Evolutionary conservation across 2,329 filamentous ascomycete genomes (phyloP).

Genomic region (Claviceps paspali): DNA sequence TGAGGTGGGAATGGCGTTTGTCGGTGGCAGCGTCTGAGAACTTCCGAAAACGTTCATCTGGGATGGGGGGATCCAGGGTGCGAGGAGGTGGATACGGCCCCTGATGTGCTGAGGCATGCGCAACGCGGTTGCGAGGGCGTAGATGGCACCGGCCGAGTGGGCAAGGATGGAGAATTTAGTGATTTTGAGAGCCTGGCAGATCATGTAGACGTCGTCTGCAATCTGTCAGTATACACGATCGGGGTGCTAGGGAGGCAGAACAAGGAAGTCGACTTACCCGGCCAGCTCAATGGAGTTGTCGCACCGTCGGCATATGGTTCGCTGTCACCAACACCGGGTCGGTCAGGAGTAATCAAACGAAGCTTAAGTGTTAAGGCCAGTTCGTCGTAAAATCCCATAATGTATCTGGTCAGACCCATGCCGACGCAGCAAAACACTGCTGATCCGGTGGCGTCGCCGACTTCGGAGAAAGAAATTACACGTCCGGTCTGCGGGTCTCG

Average conservation of each 20-base stretch:
- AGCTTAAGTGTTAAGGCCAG: slow-evolving; percentile 77
- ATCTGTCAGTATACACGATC: slow-evolving; percentile 12
- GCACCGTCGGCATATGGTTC: slow-evolving; percentile 70
- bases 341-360: slow-evolving; percentile 81
- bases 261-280: slow-evolving; percentile 42
- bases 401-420: slow-evolving; percentile 91
- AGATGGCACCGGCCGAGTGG: slow-evolving; percentile 95
- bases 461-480: slow-evolving; percentile 88
- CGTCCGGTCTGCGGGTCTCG: slow-evolving; percentile 73
- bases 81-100: slow-evolving; percentile 82
- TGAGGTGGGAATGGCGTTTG: slow-evolving; percentile 76
- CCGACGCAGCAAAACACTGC: slow-evolving; percentile 94
- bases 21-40: slow-evolving; percentile 60
- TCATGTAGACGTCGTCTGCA: slow-evolving; percentile 69
- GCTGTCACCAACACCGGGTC: slow-evolving; percentile 86
- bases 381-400: slow-evolving; percentile 96
- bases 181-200: slow-evolving; percentile 83
- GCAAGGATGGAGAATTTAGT: slow-evolving; percentile 93
- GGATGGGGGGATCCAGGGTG: slow-evolving; percentile 93
- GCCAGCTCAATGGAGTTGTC: slow-evolving; percentile 83
- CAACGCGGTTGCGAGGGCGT: slow-evolving; percentile 84
- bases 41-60: slow-evolving; percentile 70
- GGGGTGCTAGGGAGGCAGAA: too few species aligned
- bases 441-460: slow-evolving; percentile 80
- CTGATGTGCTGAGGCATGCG: slow-evolving; percentile 94